Percentiles rank a stretch among this genome's conserved stretches.
These are phyloP conservation scores for Colletotrichum gigasporum DNA, from an alignment of 2,329 filamentous ascomycete species.

Conservation along the genomic window DNA sequence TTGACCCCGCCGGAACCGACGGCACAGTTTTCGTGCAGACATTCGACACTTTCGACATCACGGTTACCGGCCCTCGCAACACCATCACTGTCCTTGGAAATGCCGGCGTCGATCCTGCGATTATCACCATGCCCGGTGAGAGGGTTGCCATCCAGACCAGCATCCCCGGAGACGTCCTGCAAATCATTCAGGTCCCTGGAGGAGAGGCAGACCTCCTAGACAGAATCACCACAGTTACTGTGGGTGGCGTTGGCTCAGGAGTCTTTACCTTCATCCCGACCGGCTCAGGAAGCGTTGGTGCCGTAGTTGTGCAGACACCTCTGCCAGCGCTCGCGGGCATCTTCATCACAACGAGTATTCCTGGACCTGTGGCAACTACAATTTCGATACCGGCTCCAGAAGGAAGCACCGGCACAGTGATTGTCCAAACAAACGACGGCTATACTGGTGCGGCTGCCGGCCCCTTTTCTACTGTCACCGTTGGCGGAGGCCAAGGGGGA, in stretches of 20 bases:
- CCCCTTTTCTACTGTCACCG: conserved; percentile 4
- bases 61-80: conserved; percentile 13
- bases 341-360: conserved; percentile 2
- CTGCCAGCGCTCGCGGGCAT: not conserved
- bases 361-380: conserved; percentile 7
- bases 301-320: conserved; percentile 17
- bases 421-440: conserved; percentile 14
- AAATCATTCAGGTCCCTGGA: conserved; percentile 21
- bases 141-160: not conserved
- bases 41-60: conserved; percentile 21
- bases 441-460: conserved; percentile 8
- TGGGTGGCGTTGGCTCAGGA: not conserved
- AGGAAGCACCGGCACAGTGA: conserved; percentile 10
- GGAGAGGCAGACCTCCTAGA: conserved; percentile 7
- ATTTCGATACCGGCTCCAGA: conserved; percentile 10
- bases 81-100: conserved; percentile 21
- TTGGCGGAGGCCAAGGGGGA: not conserved
- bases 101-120: conserved; percentile 3
- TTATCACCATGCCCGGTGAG: not conserved
- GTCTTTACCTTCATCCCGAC: conserved; percentile 15
- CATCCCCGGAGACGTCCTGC: not conserved
- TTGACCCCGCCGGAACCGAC: conserved; percentile 1
- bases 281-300: conserved; percentile 5
- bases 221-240: conserved; percentile 6
- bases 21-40: conserved; percentile 18